These are phyloP conservation scores for Elaeis guineensis DNA, from an alignment of 176 grass and related monocot genomes.

Conservation along the genomic window DNA sequence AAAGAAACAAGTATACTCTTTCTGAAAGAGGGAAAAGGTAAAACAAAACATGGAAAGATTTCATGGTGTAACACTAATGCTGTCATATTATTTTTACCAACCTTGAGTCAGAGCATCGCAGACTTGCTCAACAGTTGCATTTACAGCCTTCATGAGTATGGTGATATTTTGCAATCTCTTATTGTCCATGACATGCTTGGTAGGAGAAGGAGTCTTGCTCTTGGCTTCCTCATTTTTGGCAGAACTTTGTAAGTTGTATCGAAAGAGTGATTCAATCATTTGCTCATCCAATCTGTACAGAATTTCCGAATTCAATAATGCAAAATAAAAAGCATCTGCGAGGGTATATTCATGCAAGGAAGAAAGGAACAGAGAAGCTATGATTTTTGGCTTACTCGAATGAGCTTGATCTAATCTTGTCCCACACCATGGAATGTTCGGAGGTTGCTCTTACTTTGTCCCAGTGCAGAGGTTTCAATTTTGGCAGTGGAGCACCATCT, in stretches of 20 bases:
- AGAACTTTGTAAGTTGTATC: slow-evolving; percentile 58
- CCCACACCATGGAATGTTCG: slow-evolving; percentile 90
- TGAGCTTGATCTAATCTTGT: slow-evolving; percentile 81
- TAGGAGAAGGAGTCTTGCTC: slow-evolving; percentile 70
- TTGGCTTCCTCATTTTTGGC: slow-evolving; percentile 52
- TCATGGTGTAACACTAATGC: too few relatives aligned
- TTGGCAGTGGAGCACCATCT: slow-evolving; percentile 55
- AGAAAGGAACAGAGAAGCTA: slow-evolving; percentile 7
- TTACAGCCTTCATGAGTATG: slow-evolving; percentile 84
- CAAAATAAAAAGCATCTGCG: too few relatives aligned
- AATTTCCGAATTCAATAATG: not conserved
- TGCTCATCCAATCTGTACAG: slow-evolving; percentile 64
- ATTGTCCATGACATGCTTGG: slow-evolving; percentile 67
- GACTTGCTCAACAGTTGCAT: slow-evolving; percentile 54
- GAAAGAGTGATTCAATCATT: slow-evolving; percentile 91
- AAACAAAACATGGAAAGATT: too few relatives aligned
- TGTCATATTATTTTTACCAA: slow-evolving; percentile 4
- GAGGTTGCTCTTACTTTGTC: slow-evolving; percentile 91
- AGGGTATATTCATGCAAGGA: not conserved
- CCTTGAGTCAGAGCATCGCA: slow-evolving; percentile 54
- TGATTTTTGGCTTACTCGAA: slow-evolving; percentile 66
- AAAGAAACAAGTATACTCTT: too few relatives aligned
- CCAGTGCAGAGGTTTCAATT: slow-evolving; percentile 98
- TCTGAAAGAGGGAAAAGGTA: too few relatives aligned
- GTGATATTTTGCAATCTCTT: slow-evolving; percentile 91